These are phyloP conservation scores for Antitrichia curtipendula DNA, from an alignment of 225 moss, liverwort and hornwort species.

Conservation along the genomic window DNA sequence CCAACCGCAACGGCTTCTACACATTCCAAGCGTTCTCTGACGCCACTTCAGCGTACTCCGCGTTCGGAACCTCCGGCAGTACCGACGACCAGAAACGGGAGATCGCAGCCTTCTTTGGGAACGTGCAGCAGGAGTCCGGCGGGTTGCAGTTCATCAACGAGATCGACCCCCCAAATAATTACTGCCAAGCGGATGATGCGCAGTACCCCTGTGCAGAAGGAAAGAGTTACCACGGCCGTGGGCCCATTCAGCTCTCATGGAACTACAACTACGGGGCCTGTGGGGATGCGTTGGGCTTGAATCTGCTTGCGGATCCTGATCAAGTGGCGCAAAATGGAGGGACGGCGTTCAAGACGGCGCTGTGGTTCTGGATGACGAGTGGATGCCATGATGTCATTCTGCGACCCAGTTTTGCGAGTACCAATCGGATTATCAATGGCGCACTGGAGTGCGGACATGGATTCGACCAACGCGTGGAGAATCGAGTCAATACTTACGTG, in stretches of 20 bases:
- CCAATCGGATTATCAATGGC: slow-evolving; percentile 25
- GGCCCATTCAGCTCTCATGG: slow-evolving; percentile 33
- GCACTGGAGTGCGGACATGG: slow-evolving; percentile 20
- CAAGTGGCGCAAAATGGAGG: slow-evolving; percentile 11
- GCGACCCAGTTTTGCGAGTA: background rate
- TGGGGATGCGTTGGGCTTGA: background rate
- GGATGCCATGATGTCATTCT: slow-evolving; percentile 20
- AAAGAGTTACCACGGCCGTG: slow-evolving; percentile 33
- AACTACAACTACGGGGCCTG: slow-evolving; percentile 48
- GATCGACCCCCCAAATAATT: background rate
- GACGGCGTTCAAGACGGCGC: slow-evolving; percentile 19
- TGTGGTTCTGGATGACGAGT: slow-evolving; percentile 49
- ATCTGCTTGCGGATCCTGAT: slow-evolving; percentile 29
- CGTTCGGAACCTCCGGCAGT: slow-evolving; percentile 4
- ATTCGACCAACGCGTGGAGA: background rate
- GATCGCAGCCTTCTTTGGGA: slow-evolving; percentile 23
- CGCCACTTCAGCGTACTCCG: background rate
- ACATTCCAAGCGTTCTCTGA: background rate
- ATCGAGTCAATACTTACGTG: slow-evolving; percentile 13
- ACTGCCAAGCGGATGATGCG: background rate
- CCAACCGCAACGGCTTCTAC: background rate
- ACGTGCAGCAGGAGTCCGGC: slow-evolving; percentile 13
- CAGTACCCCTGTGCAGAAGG: slow-evolving; percentile 27
- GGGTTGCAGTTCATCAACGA: background rate
- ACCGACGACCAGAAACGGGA: slow-evolving; percentile 8